Evolutionary conservation across 805 yeast species (phyloP).

Genomic region (Pachysolen tannophilus): DNA sequence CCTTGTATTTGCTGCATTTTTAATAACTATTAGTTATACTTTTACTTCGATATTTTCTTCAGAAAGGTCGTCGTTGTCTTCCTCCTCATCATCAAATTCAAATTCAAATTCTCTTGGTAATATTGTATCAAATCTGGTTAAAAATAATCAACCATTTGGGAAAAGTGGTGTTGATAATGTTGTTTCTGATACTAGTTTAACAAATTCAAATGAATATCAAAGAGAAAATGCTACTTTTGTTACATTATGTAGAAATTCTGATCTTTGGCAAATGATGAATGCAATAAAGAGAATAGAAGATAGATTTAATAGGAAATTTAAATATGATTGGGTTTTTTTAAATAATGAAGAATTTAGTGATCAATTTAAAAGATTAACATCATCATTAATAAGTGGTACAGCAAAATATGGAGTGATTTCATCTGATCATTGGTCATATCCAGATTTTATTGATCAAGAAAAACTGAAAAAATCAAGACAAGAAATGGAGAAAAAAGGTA

Average conservation of each 20-base stretch:
- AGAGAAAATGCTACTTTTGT: slow-evolving; percentile 76
- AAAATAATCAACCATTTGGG: too few relatives aligned
- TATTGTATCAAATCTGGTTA: too few relatives aligned
- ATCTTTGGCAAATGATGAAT: slow-evolving; percentile 49
- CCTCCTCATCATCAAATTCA: background rate
- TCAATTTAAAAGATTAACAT: slow-evolving; percentile 65
- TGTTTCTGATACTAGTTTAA: too few relatives aligned
- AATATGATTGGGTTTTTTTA: slow-evolving; percentile 93
- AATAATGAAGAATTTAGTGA: slow-evolving; percentile 82
- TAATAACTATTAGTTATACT: slow-evolving; percentile 4
- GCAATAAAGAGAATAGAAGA: slow-evolving; percentile 80
- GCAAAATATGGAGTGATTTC: slow-evolving; percentile 77
- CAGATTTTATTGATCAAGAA: slow-evolving; percentile 70
- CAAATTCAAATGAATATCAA: too few relatives aligned
- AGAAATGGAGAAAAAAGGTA: slow-evolving; percentile 39
- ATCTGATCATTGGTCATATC: slow-evolving; percentile 82
- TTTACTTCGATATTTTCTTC: background rate
- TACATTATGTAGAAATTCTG: slow-evolving; percentile 71
- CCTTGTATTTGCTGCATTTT: slow-evolving; percentile 2
- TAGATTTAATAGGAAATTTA: slow-evolving; percentile 71
- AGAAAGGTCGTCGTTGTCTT: too few relatives aligned
- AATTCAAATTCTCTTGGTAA: too few relatives aligned
- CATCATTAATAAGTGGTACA: slow-evolving; percentile 64
- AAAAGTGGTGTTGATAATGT: too few relatives aligned
- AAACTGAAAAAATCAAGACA: slow-evolving; percentile 51